Conservation (phyloP, 2,329 filamentous ascomycete species). For the Aspergillus latus region DNA sequence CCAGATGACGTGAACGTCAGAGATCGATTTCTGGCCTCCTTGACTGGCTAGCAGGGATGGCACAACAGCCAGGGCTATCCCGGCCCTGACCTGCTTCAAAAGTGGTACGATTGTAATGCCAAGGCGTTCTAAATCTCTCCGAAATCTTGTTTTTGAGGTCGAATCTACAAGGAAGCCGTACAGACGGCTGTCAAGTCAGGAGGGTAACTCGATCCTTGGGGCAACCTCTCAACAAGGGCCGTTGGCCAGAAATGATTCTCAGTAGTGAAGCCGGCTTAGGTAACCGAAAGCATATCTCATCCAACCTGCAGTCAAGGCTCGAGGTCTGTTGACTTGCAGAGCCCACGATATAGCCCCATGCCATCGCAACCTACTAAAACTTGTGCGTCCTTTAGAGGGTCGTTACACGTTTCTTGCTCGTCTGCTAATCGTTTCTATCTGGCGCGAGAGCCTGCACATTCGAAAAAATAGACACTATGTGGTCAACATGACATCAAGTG, state of each 20-base stretch:
- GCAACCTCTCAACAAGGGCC: background rate
- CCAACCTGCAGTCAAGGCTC: background rate
- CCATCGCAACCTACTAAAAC: too few relatives aligned
- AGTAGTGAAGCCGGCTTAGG: background rate
- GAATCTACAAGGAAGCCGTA: background rate
- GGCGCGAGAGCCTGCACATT: background rate
- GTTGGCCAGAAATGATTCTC: background rate
- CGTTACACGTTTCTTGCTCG: background rate
- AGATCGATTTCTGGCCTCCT: background rate
- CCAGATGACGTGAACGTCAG: background rate
- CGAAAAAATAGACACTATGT: slow-evolving; percentile 16
- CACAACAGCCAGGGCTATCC: background rate
- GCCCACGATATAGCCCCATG: background rate
- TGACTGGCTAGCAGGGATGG: background rate
- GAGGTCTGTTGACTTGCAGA: background rate
- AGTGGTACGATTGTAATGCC: background rate
- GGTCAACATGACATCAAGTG: slow-evolving; percentile 11
- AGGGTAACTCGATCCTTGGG: background rate
- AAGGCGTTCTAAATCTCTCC: background rate
- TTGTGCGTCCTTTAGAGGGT: background rate
- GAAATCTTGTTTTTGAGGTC: background rate
- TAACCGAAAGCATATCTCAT: background rate
- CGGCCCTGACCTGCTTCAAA: background rate
- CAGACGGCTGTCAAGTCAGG: background rate
- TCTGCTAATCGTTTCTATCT: background rate